A percentile compares a stretch with the other conserved stretches of the same genome.
Conservation (phyloP, 371 early-diverging fungal genomes). For the Mucor mucedo region DNA sequence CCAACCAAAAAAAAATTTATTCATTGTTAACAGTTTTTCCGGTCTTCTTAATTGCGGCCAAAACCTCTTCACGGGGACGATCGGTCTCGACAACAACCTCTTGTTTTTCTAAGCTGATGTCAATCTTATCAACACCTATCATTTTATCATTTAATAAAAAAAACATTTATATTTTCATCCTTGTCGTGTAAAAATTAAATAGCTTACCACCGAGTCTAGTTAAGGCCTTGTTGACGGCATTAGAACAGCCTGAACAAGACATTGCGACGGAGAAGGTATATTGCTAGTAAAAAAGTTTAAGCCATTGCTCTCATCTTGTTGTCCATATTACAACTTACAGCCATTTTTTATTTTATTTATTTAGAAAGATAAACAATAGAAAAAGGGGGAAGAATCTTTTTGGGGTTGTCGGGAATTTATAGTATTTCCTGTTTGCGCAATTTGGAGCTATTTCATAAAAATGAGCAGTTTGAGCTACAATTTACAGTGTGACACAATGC, state of each 20-base stretch:
- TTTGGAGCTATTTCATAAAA: neutral
- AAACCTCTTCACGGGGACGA: conserved; percentile 61
- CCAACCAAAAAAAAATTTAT: conserved; percentile 13
- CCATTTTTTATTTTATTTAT: neutral
- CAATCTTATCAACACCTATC: conserved; percentile 60
- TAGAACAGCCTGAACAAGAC: conserved; percentile 84
- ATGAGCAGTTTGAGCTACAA: conserved; percentile 1
- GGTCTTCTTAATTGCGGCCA: conserved; percentile 76
- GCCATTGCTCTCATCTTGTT: neutral
- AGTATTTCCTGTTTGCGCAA: neutral
- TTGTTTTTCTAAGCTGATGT: conserved; percentile 75
- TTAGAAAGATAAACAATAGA: neutral
- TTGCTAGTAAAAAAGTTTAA: conserved; percentile 32
- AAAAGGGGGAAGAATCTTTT: neutral
- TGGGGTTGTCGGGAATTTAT: neutral
- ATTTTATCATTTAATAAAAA: neutral
- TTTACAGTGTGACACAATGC: neutral
- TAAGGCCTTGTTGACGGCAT: conserved; percentile 78
- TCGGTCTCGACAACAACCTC: conserved; percentile 60
- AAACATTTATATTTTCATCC: neutral
- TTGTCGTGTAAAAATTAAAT: neutral
- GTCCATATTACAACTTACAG: neutral
- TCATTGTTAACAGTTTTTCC: conserved; percentile 58
- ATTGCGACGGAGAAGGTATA: conserved; percentile 83
- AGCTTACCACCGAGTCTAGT: conserved; percentile 59